These are phyloP conservation scores for Alopecurus myosuroides DNA, from an alignment of 176 grass and related monocot genomes.

Conservation along the genomic window DNA sequence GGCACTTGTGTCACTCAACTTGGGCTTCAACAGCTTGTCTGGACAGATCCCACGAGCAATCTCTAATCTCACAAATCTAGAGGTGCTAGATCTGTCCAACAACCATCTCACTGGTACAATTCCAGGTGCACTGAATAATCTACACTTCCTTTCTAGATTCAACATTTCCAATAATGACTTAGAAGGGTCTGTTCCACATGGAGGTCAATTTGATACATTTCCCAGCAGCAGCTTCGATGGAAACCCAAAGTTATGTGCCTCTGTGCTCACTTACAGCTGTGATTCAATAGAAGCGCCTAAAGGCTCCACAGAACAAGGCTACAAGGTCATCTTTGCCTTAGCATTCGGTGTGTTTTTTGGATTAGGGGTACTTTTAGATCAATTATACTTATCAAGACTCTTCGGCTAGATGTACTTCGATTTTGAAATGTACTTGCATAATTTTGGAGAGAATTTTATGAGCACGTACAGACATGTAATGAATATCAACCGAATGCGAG, in stretches of 20 bases:
- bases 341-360: background rate
- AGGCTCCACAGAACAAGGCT: background rate
- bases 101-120: too few relatives aligned
- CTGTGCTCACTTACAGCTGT: background rate
- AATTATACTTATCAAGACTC: background rate
- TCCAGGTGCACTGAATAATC: background rate
- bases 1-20: too few relatives aligned
- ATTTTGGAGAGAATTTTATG: too few relatives aligned
- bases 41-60: too few relatives aligned
- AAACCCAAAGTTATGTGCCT: constrained; percentile 10
- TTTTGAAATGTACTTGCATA: too few relatives aligned
- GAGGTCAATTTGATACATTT: constrained; percentile 20
- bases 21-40: too few relatives aligned
- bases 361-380: background rate
- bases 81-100: too few relatives aligned
- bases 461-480: too few relatives aligned
- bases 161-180: constrained; percentile 21
- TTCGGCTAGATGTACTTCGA: too few relatives aligned
- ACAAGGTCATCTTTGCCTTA: background rate
- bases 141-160: constrained; percentile 13
- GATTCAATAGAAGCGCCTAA: background rate
- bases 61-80: too few relatives aligned
- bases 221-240: background rate
- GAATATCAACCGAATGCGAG: background rate
- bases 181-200: constrained; percentile 4